Base-by-base conservation (phyloP, 306 rosid genomes). In the Cyclanthera cordifolia region DNA sequence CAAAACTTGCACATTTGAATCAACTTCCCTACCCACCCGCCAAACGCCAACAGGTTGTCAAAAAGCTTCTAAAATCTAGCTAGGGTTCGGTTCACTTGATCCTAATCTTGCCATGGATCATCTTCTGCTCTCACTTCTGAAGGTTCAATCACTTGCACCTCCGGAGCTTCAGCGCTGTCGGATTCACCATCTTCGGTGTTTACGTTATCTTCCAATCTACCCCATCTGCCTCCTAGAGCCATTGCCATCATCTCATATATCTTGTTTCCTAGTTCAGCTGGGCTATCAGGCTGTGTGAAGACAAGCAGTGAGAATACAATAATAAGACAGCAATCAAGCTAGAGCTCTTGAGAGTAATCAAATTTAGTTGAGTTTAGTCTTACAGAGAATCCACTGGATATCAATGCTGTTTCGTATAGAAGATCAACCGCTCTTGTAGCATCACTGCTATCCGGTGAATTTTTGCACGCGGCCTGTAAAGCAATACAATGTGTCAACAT, bases 171-270 rank as follows among this genome's bases (percentile, higher is more conserved):
- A 20, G 24, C 37, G 1, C 81, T 16, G 32, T 75, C 82, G 10
- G 85, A 64, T 72, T 78, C 88, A 2, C 50, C 72, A 53, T 70
- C 72, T 2, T 55, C 17, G 5, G 27, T 25, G 25, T 46, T 87
- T 24, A 66, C 75, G 49, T 53, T 70, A 32, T 79, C 91, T 60
- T 90, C 97, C 47, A 78, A 56, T 79, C 99, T 80, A 46, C 97
- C 99, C 99, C 99, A 94, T 78, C 95, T 85, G 72, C 99, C 99
- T 68, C 99, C 99, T 6, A 94, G 78, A 55, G 99, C 99, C 85
- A 94, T 72, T 9, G 95, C 83, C 95, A 94, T 94, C 97, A 94
- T 88, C 82, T 88, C 99, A 28, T 94, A 94, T 27, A 90, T 90
- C 81, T 94, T 94, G 73, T 70, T 85, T 72, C 99, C 96, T 83